Evolutionary conservation across 345 rosid genomes (phyloP), one percentile per base, ranked within the genome.

Genomic region (Trapa incisa): DNA sequence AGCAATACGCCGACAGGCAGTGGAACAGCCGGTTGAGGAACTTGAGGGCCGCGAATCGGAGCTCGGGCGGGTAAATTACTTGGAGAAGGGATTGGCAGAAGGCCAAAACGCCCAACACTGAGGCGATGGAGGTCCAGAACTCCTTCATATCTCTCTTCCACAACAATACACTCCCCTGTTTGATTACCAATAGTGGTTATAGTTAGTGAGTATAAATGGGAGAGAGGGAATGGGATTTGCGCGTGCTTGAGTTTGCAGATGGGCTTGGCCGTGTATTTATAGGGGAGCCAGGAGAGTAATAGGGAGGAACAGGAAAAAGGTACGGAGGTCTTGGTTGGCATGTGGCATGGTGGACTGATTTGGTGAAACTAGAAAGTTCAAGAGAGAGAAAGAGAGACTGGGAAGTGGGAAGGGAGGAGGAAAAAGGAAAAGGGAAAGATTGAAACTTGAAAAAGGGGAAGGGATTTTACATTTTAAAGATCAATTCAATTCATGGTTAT

Each of bases 81-180:
- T 84, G 92, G 37, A 89, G 84, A 48, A 91, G 76, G 76, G 81
- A 83, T 53, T 90, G 97, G 69, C 85, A 86, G 52, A 94, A 91
- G 68, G 99, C 99, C 60, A 94, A 72, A 0, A 89, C 95, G 12
- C 97, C 97, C 0, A 94, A 77, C 9, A 94, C 74, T 33, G 99
- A 85, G 5, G 89, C 96, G 10, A 91, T 45, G 6, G 95, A 87
- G 36, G 95, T 80, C 99, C 96, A 94, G 43, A 80, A 83, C 75
- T 91, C 92, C 70, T 79, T 87, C 96, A 88, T 88, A 5, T 50
- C 56, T 50, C 17, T 50, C 29, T 22, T 22, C 29, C 29, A 22
- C 56, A 50, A 2, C 16, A 11, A 50, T 13, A 14, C 16, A 22
- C 48, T 39, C 64, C 42, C 39, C 69, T 1, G 1, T 22, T 2